These are phyloP conservation scores for Pythium folliculosum DNA, from an alignment of 352 stramenopile species.

Conservation along the genomic window DNA sequence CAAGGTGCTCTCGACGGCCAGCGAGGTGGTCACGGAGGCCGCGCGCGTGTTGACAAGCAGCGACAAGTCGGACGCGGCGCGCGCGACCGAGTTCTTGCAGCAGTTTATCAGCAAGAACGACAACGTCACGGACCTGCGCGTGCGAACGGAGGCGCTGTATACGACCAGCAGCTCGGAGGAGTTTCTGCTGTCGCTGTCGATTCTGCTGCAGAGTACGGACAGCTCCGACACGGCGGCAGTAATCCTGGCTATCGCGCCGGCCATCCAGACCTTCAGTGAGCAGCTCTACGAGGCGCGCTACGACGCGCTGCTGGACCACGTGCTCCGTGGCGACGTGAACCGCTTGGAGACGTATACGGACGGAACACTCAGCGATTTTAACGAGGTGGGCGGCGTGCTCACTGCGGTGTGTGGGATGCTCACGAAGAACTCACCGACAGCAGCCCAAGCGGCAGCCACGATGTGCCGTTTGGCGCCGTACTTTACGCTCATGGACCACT, in stretches of 20 bases:
- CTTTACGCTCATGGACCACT: constrained; percentile 15
- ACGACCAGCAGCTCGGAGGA: constrained; percentile 10
- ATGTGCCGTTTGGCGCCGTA: constrained; percentile 15
- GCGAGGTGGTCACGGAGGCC: not conserved
- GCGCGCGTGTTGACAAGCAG: not conserved
- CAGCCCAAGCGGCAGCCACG: not conserved
- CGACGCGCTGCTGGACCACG: constrained; percentile 12
- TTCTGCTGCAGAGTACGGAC: constrained; percentile 7
- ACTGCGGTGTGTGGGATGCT: constrained; percentile 9
- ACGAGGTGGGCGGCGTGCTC: constrained; percentile 13
- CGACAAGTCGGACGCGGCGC: not conserved
- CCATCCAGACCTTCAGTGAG: constrained; percentile 6
- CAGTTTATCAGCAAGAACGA: constrained; percentile 18
- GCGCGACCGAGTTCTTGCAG: constrained; percentile 6
- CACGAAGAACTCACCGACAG: not conserved
- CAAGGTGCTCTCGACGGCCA: constrained; percentile 4
- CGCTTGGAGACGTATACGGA: constrained; percentile 13
- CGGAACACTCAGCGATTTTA: constrained; percentile 12
- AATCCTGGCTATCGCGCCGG: constrained; percentile 2
- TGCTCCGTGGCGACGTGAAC: constrained; percentile 3
- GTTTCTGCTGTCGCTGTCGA: constrained; percentile 2
- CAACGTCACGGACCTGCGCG: constrained; percentile 3
- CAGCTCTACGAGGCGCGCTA: constrained; percentile 16
- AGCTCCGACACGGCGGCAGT: not conserved
- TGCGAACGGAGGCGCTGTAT: not conserved